These are phyloP conservation scores for Ceratocystis cubensis DNA, from an alignment of 2,329 filamentous ascomycete genomes.

Conservation along the genomic window DNA sequence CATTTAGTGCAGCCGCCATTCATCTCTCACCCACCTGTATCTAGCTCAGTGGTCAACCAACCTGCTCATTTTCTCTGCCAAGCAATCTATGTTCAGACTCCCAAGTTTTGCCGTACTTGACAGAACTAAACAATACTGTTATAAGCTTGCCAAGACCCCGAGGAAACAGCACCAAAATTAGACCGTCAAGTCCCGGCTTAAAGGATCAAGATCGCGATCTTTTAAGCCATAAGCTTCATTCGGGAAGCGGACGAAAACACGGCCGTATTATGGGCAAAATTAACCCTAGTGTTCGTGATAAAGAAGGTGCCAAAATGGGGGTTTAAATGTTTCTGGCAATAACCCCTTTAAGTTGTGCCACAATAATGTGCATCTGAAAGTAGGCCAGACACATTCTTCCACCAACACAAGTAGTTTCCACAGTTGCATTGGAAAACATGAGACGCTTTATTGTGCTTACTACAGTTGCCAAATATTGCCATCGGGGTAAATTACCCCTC, in stretches of 20 bases:
- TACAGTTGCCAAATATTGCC: not conserved
- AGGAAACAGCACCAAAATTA: not conserved
- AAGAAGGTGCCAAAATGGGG: not conserved
- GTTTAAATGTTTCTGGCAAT: not conserved
- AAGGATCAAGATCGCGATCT: not conserved
- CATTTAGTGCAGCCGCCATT: no score
- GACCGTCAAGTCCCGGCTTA: not conserved
- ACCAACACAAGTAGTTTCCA: not conserved
- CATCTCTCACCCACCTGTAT: no score
- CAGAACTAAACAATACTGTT: no score
- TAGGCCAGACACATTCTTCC: not conserved
- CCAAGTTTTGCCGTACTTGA: no score
- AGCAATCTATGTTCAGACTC: no score
- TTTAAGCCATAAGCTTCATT: not conserved
- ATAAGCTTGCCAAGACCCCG: not conserved
- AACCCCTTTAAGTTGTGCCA: not conserved
- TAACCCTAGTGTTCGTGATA: not conserved
- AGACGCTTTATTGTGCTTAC: not conserved
- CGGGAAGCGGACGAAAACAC: not conserved
- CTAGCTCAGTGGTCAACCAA: no score
- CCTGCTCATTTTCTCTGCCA: no score
- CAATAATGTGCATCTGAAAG: not conserved
- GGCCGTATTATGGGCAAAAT: not conserved
- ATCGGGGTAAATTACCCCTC: not conserved
- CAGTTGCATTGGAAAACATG: not conserved